These are phyloP conservation scores for Botrytis cinerea DNA, from an alignment of 2,329 filamentous ascomycete species.

Conservation along the genomic window DNA sequence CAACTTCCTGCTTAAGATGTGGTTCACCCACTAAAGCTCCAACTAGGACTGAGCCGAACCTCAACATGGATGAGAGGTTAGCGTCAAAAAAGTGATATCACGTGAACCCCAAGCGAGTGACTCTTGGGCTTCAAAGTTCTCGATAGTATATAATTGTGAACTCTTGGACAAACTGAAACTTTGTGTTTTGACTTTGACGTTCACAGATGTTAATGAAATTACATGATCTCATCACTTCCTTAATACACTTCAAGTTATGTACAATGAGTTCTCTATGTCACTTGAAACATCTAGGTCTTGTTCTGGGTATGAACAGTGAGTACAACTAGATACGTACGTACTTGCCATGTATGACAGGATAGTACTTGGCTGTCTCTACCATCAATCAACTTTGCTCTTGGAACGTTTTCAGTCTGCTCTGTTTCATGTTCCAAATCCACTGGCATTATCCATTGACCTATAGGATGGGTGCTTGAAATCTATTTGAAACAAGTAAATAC, in stretches of 20 bases:
- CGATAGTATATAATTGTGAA: neutral
- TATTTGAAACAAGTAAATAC: neutral
- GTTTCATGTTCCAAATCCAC: neutral
- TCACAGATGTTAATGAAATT: neutral
- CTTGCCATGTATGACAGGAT: neutral
- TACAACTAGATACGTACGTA: neutral
- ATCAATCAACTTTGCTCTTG: constrained; percentile 2
- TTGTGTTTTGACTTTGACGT: neutral
- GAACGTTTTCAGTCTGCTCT: neutral
- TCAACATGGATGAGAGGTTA: constrained; percentile 25
- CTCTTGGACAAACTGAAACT: neutral
- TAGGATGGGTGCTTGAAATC: neutral
- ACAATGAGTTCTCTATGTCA: neutral
- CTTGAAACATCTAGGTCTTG: neutral
- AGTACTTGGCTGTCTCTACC: neutral
- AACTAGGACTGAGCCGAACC: constrained; percentile 20
- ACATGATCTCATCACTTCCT: neutral
- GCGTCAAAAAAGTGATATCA: neutral
- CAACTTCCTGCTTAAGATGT: constrained; percentile 21
- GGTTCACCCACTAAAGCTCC: constrained; percentile 21
- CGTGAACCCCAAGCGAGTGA: constrained; percentile 8
- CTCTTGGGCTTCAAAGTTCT: neutral
- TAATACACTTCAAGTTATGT: neutral
- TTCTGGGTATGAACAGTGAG: constrained; percentile 2
- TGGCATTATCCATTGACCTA: neutral